These are phyloP conservation scores for Sphaerulina vaccinii DNA, from an alignment of 2,329 filamentous ascomycete genomes.

Conservation along the genomic window DNA sequence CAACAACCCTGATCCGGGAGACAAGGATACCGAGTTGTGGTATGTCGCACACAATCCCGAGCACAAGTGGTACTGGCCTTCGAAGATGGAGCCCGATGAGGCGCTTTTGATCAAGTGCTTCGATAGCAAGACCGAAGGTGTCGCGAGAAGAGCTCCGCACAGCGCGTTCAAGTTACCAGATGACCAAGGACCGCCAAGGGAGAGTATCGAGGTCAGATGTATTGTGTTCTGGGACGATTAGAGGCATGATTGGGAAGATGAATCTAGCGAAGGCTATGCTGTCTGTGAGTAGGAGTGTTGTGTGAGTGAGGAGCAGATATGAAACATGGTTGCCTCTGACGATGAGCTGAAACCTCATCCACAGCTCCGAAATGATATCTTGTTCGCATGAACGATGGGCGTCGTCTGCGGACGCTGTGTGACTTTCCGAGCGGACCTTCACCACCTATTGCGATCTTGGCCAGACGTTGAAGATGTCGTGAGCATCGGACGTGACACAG, in stretches of 20 bases:
- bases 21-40: conserved; percentile 8
- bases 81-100: conserved; percentile 20
- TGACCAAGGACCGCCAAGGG: conserved; percentile 16
- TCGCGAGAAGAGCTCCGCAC: conserved; percentile 17
- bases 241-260: not conserved
- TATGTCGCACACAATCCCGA: conserved; percentile 8
- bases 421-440: not conserved
- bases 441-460: not conserved
- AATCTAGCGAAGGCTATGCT: not conserved
- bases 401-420: too few relatives aligned
- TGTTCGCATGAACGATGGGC: not conserved
- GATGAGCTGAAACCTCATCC: too few relatives aligned
- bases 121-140: conserved; percentile 19
- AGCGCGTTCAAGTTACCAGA: conserved; percentile 11
- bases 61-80: conserved; percentile 22
- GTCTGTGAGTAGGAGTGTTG: not conserved
- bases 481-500: not conserved
- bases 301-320: not conserved
- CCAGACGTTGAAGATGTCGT: not conserved
- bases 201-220: conserved; percentile 24
- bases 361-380: too few relatives aligned
- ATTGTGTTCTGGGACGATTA: conserved; percentile 21
- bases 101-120: conserved; percentile 21
- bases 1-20: not conserved
- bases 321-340: not conserved